Percentiles rank a stretch among this genome's conserved stretches.
Conservation (phyloP, 257 asterid species). For the Solanum boliviense region DNA sequence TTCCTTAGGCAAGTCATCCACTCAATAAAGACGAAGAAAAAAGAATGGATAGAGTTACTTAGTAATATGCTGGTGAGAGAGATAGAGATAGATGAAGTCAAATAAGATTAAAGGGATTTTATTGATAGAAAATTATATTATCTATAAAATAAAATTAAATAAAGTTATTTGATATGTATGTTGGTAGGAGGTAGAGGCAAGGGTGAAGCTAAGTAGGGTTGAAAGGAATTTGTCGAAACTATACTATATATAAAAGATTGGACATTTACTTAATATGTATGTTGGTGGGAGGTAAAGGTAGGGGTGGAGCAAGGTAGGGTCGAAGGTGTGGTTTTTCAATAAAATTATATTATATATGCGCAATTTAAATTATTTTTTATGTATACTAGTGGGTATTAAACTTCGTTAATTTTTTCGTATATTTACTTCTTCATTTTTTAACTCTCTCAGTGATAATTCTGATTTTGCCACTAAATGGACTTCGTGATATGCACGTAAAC, state of each 20-base stretch:
- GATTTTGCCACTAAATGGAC: not conserved
- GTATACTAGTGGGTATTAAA: no score
- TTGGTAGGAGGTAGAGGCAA: not conserved
- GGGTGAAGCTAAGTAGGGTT: not conserved
- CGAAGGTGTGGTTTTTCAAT: not conserved
- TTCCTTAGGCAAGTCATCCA: not conserved
- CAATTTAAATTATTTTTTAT: not conserved
- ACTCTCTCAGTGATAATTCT: not conserved
- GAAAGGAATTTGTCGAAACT: not conserved
- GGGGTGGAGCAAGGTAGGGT: not conserved
- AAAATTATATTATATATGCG: not conserved
- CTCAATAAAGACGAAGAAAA: not conserved
- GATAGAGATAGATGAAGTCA: accelerated
- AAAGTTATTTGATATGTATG: not conserved
- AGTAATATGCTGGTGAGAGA: not conserved
- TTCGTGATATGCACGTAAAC: not conserved
- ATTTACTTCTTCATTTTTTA: not conserved
- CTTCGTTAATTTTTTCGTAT: no score
- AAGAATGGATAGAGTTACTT: not conserved
- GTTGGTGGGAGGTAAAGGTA: not conserved
- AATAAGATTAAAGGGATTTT: no score
- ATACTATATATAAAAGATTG: not conserved
- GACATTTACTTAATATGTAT: not conserved
- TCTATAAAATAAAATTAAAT: no score
- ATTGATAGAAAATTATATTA: no score